Evolutionary conservation across 225 moss, liverwort and hornwort genomes (phyloP), one percentile per base, ranked within the genome.

Genomic region (Pseudisothecium myosuroides): DNA sequence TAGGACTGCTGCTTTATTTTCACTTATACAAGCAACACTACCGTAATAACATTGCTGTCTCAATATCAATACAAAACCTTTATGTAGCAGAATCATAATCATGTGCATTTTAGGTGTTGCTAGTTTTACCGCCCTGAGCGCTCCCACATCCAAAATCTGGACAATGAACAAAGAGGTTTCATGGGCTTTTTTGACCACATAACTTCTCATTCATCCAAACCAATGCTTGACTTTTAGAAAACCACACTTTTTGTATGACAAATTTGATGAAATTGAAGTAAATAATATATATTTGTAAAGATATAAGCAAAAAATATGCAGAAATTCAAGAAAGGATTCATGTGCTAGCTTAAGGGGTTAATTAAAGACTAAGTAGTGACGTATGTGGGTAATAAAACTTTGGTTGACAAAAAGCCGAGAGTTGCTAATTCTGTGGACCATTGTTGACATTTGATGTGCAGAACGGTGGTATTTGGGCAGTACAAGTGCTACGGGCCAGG

Each of bases 401-500:
- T 23, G 19, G 5, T 72, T n/a, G 21, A 45, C 29, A 6, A 5
- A 29, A 45, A 29, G 5, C 19, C 1, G 0, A 31, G 74, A 47
- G 47, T 17, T 39, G 68, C 32, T 61, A 39, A 80, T 62, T 37
- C 9, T 2, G 59, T 47, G 14, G 11, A 34, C n/a, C 17, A 21
- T 10, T 50, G 17, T 22, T 24, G 11, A 23, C 52, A 76, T 54
- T 23, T 24, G 43, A 34, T 86, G 73, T 86, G 87, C 89, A 94
- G 94, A 49, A 94, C 92, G 0, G 94, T 92, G 60, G 56, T 90
- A 28, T 94, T 91, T 19, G 94, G 90, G 74, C 94, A 94, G 50
- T 94, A 93, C 92, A 92, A 90, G 73, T 94, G 94, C 64, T 92
- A 62, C 4, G 94, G 94, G 15, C 92, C 92, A 18, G 94, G 94